Base-by-base conservation (phyloP, 1,284 basidiomycete genomes). In the Tetrapyrgos nigripes region DNA sequence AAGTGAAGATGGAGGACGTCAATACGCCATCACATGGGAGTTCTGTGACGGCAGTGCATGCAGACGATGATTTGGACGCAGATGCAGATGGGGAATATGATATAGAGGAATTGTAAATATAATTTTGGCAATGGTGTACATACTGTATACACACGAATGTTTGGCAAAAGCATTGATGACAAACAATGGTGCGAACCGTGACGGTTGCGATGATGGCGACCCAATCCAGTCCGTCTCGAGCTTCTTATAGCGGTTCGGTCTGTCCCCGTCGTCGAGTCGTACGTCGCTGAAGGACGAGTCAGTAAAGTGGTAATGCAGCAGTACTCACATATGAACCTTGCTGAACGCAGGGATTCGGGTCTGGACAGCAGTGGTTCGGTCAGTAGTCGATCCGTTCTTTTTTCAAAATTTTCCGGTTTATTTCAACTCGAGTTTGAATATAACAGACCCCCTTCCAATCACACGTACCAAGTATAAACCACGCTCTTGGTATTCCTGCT, bases 351-450 rank as follows among this genome's bases (percentile, higher is more conserved):
- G 66, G 79, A 81, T 66, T 71, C 75, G 35, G 78, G 72, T 66
- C 72, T 82, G 64, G 80, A 81, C 68, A 76, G 71, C 69, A 76
- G 73, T 64, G 78, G 76, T 72, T 79, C 79, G 68, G 81, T 83
- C 68, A 53, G 57, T 56, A 24, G 19, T 21, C 24, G 24, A 40
- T 26, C 17, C 33, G 53, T 5, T 45, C 24, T 37, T 45, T 52
- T 48, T 17, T 40, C 19, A 40, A 17, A n/a, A 17, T 40, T 27
- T 40, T 45, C n/a, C 29, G 55, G 49, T 57, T 58, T 58, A 53
- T 53, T 62, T 58, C 55, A 52, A 23, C 48, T 57, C 26, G 55
- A 52, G 52, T 48, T 27, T 55, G 26, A 43, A 48, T 49, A 60
- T 59, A 43, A 47, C 63, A 81, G 79, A 77, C 78, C 53, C 73